Evolutionary conservation across 2,329 filamentous ascomycete species (phyloP), one percentile per base, ranked within the genome.

Genomic region (Monosporascus sp.): DNA sequence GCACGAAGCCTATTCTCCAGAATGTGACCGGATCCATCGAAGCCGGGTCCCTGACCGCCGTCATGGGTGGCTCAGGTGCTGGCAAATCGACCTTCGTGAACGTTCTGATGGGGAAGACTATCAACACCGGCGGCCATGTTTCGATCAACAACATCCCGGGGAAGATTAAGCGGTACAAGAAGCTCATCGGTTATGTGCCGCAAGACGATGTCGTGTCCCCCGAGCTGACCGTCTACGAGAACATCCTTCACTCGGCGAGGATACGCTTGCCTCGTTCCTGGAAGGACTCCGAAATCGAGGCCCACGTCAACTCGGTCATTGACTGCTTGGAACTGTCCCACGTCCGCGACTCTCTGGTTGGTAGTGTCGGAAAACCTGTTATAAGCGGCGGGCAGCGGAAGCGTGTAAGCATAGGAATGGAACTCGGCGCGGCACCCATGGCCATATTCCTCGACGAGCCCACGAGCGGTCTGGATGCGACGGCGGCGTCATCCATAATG

Each of bases 31-130:
- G 80, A 0, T 73, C 70, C 5, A 82, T 83, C 59, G 69, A 79
- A 20, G 70, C 73, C 11, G 80, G 80, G 0, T 74, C 75, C 5
- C 71, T 83, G n/a, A 79, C 76, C 37, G 80, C 79, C 9, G 72
- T 83, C n/a, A 82, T 83, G 79, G 80, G 80, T 6, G 78, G 79
- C 6, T 80, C 76, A 2, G 80, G 80, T n/a, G 80, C 80, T 1
- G 80, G 80, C 31, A 83, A 83, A 63, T 79, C 77, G 18, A 83
- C 80, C 0, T 82, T 84, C 54, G 72, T 83, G 34, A 83, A 83
- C 52, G 77, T 82, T 25, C 70, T 83, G n/a, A 83, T 83, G 79
- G 81, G 81, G 14, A 83, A 83, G 64, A 72, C 69, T 0, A 72
- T 67, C 36, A 73, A 78, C 54, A 83, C 78, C 1, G 69, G 71